Evolutionary conservation across 2,329 filamentous ascomycete genomes (phyloP).

Genomic region (Beauveria sp.): DNA sequence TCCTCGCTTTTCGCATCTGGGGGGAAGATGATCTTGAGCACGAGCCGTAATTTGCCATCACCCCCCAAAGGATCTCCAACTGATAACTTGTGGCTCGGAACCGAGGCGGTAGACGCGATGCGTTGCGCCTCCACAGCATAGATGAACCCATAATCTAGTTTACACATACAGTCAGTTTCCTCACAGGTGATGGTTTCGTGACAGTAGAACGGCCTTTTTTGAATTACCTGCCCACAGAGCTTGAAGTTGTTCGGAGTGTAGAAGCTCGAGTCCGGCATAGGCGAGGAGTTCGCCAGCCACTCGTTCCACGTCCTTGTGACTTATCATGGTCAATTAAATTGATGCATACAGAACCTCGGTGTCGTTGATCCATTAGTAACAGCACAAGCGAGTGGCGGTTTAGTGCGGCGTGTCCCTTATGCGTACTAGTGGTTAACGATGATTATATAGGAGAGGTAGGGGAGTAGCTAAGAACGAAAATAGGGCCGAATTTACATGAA

Average conservation of each 20-base stretch:
- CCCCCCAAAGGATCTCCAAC: background rate
- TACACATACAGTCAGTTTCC: background rate
- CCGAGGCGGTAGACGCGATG: slow-evolving; percentile 14
- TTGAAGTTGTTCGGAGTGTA: slow-evolving; percentile 32
- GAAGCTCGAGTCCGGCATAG: slow-evolving; percentile 31
- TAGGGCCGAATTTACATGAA: too few relatives aligned
- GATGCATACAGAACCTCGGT: background rate
- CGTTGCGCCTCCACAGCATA: slow-evolving; percentile 42
- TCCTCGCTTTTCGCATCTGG: slow-evolving; percentile 41
- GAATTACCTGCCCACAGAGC: slow-evolving; percentile 35
- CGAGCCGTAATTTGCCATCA: slow-evolving; percentile 29
- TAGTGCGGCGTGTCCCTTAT: too few relatives aligned
- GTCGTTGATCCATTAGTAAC: too few relatives aligned
- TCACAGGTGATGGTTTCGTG: too few relatives aligned
- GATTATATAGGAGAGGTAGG: too few relatives aligned
- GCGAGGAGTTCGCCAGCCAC: slow-evolving; percentile 23
- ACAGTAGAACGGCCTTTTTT: background rate
- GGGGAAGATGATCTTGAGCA: slow-evolving; percentile 55
- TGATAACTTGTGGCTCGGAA: slow-evolving; percentile 2
- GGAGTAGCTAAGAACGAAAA: too few relatives aligned
- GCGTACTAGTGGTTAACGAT: too few relatives aligned
- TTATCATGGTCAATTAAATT: background rate
- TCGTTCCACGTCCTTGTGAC: background rate
- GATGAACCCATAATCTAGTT: slow-evolving; percentile 44
- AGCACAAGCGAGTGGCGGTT: too few relatives aligned